Conservation (phyloP, 805 yeast genomes). For the Komagataella kurtzmanii region DNA sequence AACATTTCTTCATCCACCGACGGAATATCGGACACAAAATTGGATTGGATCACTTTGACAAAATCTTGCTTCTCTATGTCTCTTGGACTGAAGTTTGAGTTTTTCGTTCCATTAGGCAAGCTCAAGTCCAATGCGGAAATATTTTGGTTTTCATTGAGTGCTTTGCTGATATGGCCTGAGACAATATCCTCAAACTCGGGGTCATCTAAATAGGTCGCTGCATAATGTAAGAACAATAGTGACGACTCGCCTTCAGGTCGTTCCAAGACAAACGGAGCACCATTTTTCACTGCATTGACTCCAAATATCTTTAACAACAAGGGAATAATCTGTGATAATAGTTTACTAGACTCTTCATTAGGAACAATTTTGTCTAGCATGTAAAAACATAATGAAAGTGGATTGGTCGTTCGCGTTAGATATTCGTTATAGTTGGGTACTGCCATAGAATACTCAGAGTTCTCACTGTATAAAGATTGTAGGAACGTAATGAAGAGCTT, state of each 20-base stretch:
- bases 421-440: slow-evolving; percentile 29
- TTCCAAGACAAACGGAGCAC: slow-evolving; percentile 24
- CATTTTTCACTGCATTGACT: slow-evolving; percentile 30
- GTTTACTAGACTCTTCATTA: neutral
- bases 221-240: neutral
- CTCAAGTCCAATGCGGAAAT: neutral
- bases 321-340: slow-evolving; percentile 2
- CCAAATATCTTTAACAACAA: slow-evolving; percentile 23
- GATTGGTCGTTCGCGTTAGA: slow-evolving; percentile 26
- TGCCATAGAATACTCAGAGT: neutral
- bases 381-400: slow-evolving; percentile 23
- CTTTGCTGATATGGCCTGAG: neutral
- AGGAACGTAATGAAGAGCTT: neutral
- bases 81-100: neutral
- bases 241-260: neutral
- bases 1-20: neutral
- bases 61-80: neutral
- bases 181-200: neutral
- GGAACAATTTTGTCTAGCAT: slow-evolving; percentile 20
- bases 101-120: neutral
- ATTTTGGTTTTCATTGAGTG: neutral
- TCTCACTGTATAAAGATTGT: neutral
- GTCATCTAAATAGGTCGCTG: neutral
- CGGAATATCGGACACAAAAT: neutral
- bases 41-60: neutral